These are phyloP conservation scores for Pichia nanzhaoensis DNA, from an alignment of 805 yeast species.

Conservation along the genomic window DNA sequence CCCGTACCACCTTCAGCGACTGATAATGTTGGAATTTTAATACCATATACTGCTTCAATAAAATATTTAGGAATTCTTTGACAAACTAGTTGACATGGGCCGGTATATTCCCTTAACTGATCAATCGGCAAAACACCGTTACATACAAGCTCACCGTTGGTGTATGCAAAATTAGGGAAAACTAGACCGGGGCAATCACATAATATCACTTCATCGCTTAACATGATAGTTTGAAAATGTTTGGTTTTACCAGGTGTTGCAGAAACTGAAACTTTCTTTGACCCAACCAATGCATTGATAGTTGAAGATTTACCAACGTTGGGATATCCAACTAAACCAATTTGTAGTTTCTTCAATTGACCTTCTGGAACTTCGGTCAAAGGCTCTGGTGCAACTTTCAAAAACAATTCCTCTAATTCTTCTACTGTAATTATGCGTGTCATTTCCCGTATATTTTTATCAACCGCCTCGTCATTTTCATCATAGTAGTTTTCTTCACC, in stretches of 20 bases:
- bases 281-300: constrained; percentile 91
- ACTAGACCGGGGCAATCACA: constrained; percentile 99
- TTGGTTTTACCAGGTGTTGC: constrained; percentile 98
- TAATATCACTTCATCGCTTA: constrained; percentile 73
- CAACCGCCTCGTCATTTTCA: constrained; percentile 25
- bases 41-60: constrained; percentile 90
- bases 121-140: constrained; percentile 98
- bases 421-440: constrained; percentile 72
- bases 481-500: constrained; percentile 25
- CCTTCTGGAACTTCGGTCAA: constrained; percentile 44
- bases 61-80: constrained; percentile 84
- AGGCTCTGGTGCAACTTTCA: constrained; percentile 71
- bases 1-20: constrained; percentile 87
- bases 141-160: constrained; percentile 94
- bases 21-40: constrained; percentile 70
- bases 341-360: constrained; percentile 61
- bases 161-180: constrained; percentile 94
- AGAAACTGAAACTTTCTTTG: constrained; percentile 96
- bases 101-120: constrained; percentile 86
- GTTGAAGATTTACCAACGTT: constrained; percentile 85
- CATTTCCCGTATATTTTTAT: constrained; percentile 36
- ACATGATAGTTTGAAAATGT: constrained; percentile 92
- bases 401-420: constrained; percentile 76
- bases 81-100: constrained; percentile 80
- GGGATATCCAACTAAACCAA: constrained; percentile 97